Base-by-base conservation (phyloP, 1,284 basidiomycete species). In the Wallemia mellicola region DNA sequence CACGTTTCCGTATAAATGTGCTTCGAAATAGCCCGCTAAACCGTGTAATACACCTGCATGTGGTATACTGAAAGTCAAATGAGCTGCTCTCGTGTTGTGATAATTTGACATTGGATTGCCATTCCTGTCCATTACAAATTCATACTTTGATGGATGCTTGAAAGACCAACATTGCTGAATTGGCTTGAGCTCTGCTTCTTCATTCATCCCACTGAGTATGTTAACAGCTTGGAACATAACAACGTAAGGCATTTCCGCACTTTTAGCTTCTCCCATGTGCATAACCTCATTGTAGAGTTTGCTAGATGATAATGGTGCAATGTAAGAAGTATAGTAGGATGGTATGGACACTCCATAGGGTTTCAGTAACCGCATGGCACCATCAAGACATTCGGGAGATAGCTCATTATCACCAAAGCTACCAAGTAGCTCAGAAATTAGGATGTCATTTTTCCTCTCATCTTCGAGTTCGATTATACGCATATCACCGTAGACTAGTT, bases 361-460 rank as follows among this genome's bases (percentile, higher is more conserved):
- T 74, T 88, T 88, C 66, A 91, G 71, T 69, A 87, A 89, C 56
- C 89, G 74, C 77, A 83, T 80, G 19, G 84, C 91, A n/a, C 91
- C 91, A 68, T 96, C 91, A 28, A 96, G 73, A 70, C 91, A 95
- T 70, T 99, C 94, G 0, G 94, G 94, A 67, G 86, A 91, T 54
- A 98, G 78, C 70, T 99, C 94, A 64, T 99, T 99, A 71, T 99
- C 94, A 2, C 92, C 94, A 71, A 99, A 98, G 7, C 86, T 91
- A 2, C 94, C 94, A 62, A 99, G 71, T 22, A 99, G 76, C 71
- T 99, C 94, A 71, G 86, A 92, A 64, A 99, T 82, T 59, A 99
- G 75, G 62, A 99, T 86, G 69, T 98, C 94, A 19, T 82, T 88
- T 63, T 78, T 76, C 63, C 94, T 86, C 0, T 85, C 82, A 2